Base-by-base conservation (phyloP, 2,329 filamentous ascomycete species). In the Cadophora gregata region DNA sequence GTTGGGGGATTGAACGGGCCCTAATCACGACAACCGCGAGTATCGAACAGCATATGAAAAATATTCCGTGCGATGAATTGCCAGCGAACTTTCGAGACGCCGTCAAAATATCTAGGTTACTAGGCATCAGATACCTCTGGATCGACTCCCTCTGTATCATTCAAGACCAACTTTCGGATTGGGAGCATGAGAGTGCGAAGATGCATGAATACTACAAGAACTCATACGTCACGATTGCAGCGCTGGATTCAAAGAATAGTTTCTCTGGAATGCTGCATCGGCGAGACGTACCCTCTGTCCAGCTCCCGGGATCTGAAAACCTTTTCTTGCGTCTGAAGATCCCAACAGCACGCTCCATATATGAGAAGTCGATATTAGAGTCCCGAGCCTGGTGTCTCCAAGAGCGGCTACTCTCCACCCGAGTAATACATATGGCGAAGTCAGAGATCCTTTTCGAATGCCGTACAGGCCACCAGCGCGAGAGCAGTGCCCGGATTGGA, bases 171-270 rank as follows among this genome's bases (percentile, higher is more conserved):
- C 27, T 55, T n/a, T 55, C 51, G 1, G 51, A 55, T 14, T 55
- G 51, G 51, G 16, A 51, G 48, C 51, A 33, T n/a, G 51, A 55
- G n/a, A 55, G 51, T 19, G 51, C 51, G 3, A 55, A 55, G 29
- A 55, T 55, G 51, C 51, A 55, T 10, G 6, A 55, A 21, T 55
- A 31, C 21, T 55, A 53, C 25, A 31, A n/a, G 10, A 53, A 53
- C 16, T n/a, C 50, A 2, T 31, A 14, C 12, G 50, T 53, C 2
- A 53, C 25, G 16, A 53, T 53, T 8, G 50, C 50, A 31, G 42
- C 51, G 2, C 21, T 21, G 8, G n/a, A 55, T 21, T 55, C 51
- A 10, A 33, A 55, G 19, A 33, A 33, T 31, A 51, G 48, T 16
- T 51, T 51, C 24, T 24, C 48, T 4, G 48, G 48, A 27, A 51